Base-by-base conservation (phyloP, 805 yeast genomes). In the Metschnikowia vanudenii region DNA sequence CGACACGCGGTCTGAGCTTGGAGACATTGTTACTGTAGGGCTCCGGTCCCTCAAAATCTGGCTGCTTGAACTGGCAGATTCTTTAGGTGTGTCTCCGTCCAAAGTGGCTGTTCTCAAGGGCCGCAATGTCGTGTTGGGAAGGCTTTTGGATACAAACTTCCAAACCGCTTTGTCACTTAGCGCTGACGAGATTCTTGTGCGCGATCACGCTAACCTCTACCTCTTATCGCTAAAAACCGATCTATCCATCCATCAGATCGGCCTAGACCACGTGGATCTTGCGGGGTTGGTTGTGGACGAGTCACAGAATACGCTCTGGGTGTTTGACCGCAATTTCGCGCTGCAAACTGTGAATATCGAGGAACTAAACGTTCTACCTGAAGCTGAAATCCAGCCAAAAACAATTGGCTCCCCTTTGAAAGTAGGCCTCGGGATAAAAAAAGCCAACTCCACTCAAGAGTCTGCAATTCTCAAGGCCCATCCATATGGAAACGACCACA, bases 11-110 rank as follows among this genome's bases (percentile, higher is more conserved):
- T 5, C 41, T 2, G 46, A 35, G 10, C 13, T 36, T 17, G 58
- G 69, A 19, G 63, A 62, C 11, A 60, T 83, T 5, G 63, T 82
- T 3, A 82, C 89, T 0, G 63, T 74, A 38, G 92, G 92, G 0
- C 63, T 80, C 12, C 70, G 91, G 26, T 77, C 81, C 49, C 64
- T 84, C 14, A 80, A 84, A 45, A 63, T 81, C 0, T 85, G 92
- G 92, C 74, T 68, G 51, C 63, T 76, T 32, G 63, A 51, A 11
- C 54, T 50, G 4, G 5, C 19, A 5, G 51, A 45, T 13, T 16
- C 45, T 22, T n/a, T 32, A 4, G 7, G 24, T 4, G 37, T 46
- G 12, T 32, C 35, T 20, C 41, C 33, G 20, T 34, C 47, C 7
- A 50, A 46, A 16, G 32, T 29, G 2, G 39, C 44, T 1, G 37